Conservation (phyloP, 768 basidiomycete species). For the Goffeauzyma gilvescens region DNA sequence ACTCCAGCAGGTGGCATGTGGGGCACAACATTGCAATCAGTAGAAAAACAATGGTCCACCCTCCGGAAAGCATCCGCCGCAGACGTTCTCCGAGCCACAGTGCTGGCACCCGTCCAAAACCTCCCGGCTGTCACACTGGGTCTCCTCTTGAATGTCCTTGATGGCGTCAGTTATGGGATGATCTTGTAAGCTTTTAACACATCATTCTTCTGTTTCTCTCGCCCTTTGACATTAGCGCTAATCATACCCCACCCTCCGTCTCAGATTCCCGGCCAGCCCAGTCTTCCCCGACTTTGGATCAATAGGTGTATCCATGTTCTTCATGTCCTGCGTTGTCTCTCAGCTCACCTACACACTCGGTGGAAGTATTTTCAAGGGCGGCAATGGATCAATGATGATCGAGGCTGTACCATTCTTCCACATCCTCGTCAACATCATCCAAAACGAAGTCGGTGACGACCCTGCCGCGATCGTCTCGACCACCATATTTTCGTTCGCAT, state of each 20-base stretch:
- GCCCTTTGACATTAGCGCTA: neutral
- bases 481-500: slow-evolving; percentile 67
- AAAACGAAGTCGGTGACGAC: slow-evolving; percentile 49
- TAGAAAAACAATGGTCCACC: too few relatives aligned
- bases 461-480: slow-evolving; percentile 63
- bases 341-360: slow-evolving; percentile 72
- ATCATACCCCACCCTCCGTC: slow-evolving; percentile 22
- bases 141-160: slow-evolving; percentile 67
- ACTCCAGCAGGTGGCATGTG: too few relatives aligned
- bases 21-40: too few relatives aligned
- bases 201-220: neutral
- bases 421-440: slow-evolving; percentile 63
- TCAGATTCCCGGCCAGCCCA: slow-evolving; percentile 70
- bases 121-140: slow-evolving; percentile 76
- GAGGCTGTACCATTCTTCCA: slow-evolving; percentile 97
- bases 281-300: slow-evolving; percentile 64
- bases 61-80: slow-evolving; percentile 16
- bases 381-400: slow-evolving; percentile 55
- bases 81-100: slow-evolving; percentile 17
- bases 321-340: slow-evolving; percentile 59
- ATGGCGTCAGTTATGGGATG: slow-evolving; percentile 94
- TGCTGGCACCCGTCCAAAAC: slow-evolving; percentile 25
- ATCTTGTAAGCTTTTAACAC: slow-evolving; percentile 24
- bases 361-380: slow-evolving; percentile 52
- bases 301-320: slow-evolving; percentile 89